Evolutionary conservation across 2,329 filamentous ascomycete genomes (phyloP), one percentile per base, ranked within the genome.

Genomic region (Aureobasidium lini): DNA sequence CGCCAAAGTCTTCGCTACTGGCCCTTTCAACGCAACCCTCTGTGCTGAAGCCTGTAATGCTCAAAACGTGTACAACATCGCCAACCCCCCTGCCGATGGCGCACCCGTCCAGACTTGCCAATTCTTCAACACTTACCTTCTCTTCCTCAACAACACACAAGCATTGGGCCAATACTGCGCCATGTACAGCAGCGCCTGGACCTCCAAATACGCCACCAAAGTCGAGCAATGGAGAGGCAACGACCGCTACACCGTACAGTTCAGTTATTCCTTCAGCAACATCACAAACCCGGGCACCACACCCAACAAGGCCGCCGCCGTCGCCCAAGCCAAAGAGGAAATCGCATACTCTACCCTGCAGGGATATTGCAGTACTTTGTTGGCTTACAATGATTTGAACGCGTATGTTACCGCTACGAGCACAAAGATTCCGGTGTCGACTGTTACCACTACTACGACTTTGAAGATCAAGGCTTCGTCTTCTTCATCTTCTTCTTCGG

Each of bases 11-110:
- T 69, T 69, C 60, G 67, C 68, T 31, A 58, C 62, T 18, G 65
- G 66, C n/a, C 67, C 68, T 37, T 71, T 69, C 57, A 66, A 73
- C 57, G 61, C 66, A 28, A 52, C 62, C 15, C 64, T 69, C 13
- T 74, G 72, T 49, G 64, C 67, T 11, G 66, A 65, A 7, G 63
- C 64, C 29, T 72, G 63, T 32, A 60, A 46, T 50, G 62, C 64
- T 32, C 60, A 62, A 48, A 62, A 57, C 18, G 62, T 59, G 7
- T 66, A 65, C 50, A 60, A 64, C n/a, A 28, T 65, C 16, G 52
- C 44, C 28, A 59, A 66, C 23, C 62, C 64, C 50, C 28, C 57
- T 2, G 31, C 8, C 4, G 57, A 60, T 32, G 57, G 47, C 18
- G 28, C 47, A 16, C 47, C 47, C 1, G 31, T 47, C 16, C 37